Percentiles rank a stretch among this genome's conserved stretches.
Conservation (phyloP, 139 green algal genomes). For the Closterium sp. region DNA sequence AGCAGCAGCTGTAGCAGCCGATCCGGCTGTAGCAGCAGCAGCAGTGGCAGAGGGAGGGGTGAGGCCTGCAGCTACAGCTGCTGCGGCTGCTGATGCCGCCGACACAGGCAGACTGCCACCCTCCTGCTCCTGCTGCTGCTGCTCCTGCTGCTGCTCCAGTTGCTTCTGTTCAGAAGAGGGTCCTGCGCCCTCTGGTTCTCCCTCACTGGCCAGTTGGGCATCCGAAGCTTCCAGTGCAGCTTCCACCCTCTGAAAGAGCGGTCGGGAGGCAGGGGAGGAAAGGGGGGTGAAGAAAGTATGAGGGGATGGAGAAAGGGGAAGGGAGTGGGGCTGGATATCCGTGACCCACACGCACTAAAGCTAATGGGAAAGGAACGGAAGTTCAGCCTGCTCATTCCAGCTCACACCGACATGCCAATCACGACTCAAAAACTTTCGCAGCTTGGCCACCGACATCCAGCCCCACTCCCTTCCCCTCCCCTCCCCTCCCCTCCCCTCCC, state of each 20-base stretch:
- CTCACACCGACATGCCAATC: no score
- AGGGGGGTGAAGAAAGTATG: neutral
- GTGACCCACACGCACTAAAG: no score
- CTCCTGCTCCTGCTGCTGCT: neutral
- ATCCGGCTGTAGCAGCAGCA: no score
- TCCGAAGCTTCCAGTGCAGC: neutral
- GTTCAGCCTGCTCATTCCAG: no score
- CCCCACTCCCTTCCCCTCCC: no score
- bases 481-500: no score
- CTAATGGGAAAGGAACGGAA: no score
- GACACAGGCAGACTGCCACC: neutral
- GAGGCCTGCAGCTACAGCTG: neutral
- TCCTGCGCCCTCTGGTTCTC: neutral
- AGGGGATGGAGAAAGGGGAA: neutral
- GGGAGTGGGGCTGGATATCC: no score
- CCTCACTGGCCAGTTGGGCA: neutral
- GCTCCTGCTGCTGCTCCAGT: neutral
- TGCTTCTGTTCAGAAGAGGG: neutral
- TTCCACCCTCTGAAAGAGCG: neutral
- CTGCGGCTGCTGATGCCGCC: neutral
- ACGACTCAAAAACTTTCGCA: no score
- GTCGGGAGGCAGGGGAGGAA: no score
- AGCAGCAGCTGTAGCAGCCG: no score
- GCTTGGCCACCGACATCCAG: no score
- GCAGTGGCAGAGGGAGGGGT: neutral